Evolutionary conservation across 352 stramenopile genomes (phyloP), one percentile per base, ranked within the genome.

Genomic region (Blastocystis sp.): DNA sequence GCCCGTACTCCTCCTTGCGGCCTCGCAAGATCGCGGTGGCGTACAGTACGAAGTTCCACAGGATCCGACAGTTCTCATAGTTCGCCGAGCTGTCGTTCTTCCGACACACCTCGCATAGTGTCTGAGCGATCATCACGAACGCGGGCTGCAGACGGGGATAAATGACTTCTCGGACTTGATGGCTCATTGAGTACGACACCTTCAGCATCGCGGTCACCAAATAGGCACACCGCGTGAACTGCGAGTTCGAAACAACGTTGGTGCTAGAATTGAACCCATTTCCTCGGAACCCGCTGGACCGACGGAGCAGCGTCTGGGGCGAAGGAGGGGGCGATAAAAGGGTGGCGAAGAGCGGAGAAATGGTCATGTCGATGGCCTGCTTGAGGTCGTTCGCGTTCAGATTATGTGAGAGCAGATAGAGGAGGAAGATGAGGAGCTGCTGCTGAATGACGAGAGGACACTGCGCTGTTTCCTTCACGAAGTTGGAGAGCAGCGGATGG

Each of bases 371-470:
- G 34, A 85, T 50, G 37, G 73, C 47, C 20, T 26, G 18, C 30
- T 56, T 43, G 41, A 66, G 55, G 26, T 53, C 73, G 34, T 65
- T 20, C 20, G n/a, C 43, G 4, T 24, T 39, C 30, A 68, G 26
- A 47, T 62, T 85, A 50, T 85, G 73, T 20, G 26, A 43, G 53
- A 85, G n/a, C 39, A 85, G 73, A 30, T 47, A 85, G n/a, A 85
- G 37, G 39, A 65, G 2, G 50, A 85, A 85, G 73, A 85, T 30
- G 45, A 85, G 50, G n/a, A 85, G 47, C 50, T 85, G 73, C 45
- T 41, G 26, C 56, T 85, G 73, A 43, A 85, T 85, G 30, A 85
- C 45, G 37, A 85, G 47, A n/a, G 73, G 73, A 47, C 73, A 85
- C n/a, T 65, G 47, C 3, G 73, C 54, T 7, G 73, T 85, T 45